Conservation (phyloP, 2,329 filamentous ascomycete species). For the Helotiales sp. region DNA sequence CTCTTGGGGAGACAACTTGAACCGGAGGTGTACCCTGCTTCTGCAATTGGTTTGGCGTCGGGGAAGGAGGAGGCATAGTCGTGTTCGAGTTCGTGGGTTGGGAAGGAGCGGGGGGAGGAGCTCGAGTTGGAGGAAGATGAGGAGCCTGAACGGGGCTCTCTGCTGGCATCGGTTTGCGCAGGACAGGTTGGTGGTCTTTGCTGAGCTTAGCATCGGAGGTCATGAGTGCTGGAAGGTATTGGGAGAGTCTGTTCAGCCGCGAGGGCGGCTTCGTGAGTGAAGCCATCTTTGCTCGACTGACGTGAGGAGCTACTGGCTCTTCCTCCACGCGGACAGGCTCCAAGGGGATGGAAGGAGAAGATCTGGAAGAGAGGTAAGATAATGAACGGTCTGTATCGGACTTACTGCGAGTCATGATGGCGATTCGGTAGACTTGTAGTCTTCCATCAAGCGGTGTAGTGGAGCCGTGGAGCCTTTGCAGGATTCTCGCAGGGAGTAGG, state of each 20-base stretch:
- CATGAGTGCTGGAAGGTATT: conserved; percentile 1
- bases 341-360: background rate
- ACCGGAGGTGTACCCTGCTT: conserved; percentile 2
- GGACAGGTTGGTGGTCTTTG: conserved; percentile 3
- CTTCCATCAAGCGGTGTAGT: background rate
- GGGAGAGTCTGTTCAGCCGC: conserved; percentile 14
- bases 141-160: background rate
- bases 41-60: background rate
- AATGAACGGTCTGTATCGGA: background rate
- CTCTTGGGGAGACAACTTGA: conserved; percentile 9
- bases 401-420: conserved; percentile 14
- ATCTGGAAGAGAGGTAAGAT: conserved; percentile 1
- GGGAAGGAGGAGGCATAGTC: background rate
- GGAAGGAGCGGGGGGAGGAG: background rate
- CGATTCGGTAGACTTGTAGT: background rate
- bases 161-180: conserved; percentile 2
- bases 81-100: background rate
- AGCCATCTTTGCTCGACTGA: background rate
- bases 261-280: conserved; percentile 10
- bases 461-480: background rate
- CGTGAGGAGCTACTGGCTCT: conserved; percentile 12
- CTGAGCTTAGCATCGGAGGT: conserved; percentile 11
- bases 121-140: background rate
- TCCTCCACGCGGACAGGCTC: background rate
- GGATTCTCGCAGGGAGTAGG: background rate